Percentiles rank a stretch among this genome's conserved stretches.
Evolutionary conservation across 1,139 yeast species (phyloP).

Genomic region (Pneumocystis wakefieldiae): DNA sequence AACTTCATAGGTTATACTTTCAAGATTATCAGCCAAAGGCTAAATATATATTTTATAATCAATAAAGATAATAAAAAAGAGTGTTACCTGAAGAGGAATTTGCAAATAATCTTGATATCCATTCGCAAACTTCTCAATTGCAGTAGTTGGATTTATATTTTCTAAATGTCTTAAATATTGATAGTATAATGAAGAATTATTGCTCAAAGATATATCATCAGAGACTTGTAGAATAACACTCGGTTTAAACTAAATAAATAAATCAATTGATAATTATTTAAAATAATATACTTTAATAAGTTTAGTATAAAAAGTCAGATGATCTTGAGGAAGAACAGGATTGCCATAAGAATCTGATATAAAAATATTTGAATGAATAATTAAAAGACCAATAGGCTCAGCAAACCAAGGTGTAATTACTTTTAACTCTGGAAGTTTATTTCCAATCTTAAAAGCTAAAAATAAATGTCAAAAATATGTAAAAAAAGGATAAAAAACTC

Average conservation of each 20-base stretch:
- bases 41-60: conserved; percentile 18
- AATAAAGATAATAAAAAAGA: not conserved
- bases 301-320: conserved; percentile 28
- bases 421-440: conserved; percentile 31
- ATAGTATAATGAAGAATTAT: conserved; percentile 34
- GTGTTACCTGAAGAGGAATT: conserved; percentile 38
- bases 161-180: conserved; percentile 40
- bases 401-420: conserved; percentile 46
- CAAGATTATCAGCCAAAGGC: conserved; percentile 47
- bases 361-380: conserved; percentile 40
- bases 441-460: conserved; percentile 40
- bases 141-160: conserved; percentile 23
- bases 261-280: not conserved
- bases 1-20: conserved; percentile 43
- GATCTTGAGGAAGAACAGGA: conserved; percentile 46
- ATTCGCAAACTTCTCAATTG: conserved; percentile 25
- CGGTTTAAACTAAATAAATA: conserved; percentile 18
- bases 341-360: conserved; percentile 42
- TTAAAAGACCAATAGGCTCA: conserved; percentile 45
- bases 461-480: not conserved
- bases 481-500: not conserved
- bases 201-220: conserved; percentile 19
- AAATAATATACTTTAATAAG: not conserved
- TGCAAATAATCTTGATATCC: conserved; percentile 31
- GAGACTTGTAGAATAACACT: conserved; percentile 23